Base-by-base conservation (phyloP, 192 early-diverging fungal genomes). In the Backusella luteola region DNA sequence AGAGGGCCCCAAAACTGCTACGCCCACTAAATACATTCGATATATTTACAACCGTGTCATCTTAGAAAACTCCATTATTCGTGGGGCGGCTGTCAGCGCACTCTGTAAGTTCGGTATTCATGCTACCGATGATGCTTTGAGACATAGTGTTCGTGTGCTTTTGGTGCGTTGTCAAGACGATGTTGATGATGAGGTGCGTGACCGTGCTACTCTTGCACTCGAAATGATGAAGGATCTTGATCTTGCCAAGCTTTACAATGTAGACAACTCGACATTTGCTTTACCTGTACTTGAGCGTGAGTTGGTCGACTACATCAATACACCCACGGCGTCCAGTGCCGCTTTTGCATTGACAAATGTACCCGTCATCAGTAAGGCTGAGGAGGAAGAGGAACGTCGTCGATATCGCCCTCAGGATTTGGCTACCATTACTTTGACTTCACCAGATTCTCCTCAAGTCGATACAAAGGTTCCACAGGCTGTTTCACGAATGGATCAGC, bases 11-110 rank as follows among this genome's bases (percentile, higher is more conserved):
- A 92, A 90, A 76, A 96, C 95, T 15, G 76, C 89, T n/a, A 93
- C 92, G 23, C 97, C 98, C 21, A 93, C 94, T 14, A 95, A 97
- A 81, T 99, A 95, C 82, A 97, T 99, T 79, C 90, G 96, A n/a
- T 98, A 98, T 81, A 99, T 99, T 75, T 99, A 99, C 90, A 99
- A 99, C 87, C 91, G 98, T 11, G 95, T 99, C 42, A 98, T 99
- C 76, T 87, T 99, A 63, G 98, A 99, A 75, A 98, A 96, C 78
- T 93, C 96, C 3, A 95, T 95, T 79, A 96, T 99, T 34, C 89
- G 97, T 46, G 97, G 94, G 12, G 97, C 98, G 6, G 97, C 98
- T 4, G 96, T 98, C n/a, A 95, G 90, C 34, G 94, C 97, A 2
- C 85, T 99, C 81, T 94, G 95, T 71, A 94, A 95, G 77, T 99